Evolutionary conservation across 2,329 filamentous ascomycete species (phyloP).

Genomic region (Fusarium sp.): DNA sequence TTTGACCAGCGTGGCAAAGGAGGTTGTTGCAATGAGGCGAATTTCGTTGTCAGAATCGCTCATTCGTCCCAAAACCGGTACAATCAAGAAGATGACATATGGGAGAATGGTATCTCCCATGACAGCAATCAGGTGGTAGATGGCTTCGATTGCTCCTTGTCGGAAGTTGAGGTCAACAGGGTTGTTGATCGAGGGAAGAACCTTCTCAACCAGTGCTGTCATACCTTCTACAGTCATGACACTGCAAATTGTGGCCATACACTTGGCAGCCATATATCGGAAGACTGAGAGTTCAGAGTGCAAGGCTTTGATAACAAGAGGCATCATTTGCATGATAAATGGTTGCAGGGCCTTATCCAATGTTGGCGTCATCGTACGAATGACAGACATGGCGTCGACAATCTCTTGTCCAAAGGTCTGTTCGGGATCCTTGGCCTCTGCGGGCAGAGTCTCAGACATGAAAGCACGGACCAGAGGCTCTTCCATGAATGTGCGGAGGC

Average conservation of each 20-base stretch:
- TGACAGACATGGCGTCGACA: conserved; percentile 91
- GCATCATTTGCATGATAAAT: conserved; percentile 86
- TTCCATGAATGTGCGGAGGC: conserved; percentile 84
- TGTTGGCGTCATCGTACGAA: conserved; percentile 93
- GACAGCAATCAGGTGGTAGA: conserved; percentile 97
- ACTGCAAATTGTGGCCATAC: conserved; percentile 96
- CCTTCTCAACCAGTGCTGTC: conserved; percentile 93
- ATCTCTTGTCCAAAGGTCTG: conserved; percentile 88
- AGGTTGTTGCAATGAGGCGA: conserved; percentile 92
- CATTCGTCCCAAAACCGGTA: conserved; percentile 96
- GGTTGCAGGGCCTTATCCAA: conserved; percentile 79
- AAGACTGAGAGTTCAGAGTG: conserved; percentile 92
- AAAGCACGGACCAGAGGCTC: conserved; percentile 82
- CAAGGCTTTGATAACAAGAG: conserved; percentile 86
- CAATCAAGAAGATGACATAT: conserved; percentile 98
- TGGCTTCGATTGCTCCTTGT: conserved; percentile 93
- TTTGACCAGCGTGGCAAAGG: conserved; percentile 96
- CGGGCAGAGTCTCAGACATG: conserved; percentile 74
- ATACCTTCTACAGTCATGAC: conserved; percentile 95
- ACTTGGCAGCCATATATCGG: conserved; percentile 96
- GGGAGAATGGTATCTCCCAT: conserved; percentile 98
- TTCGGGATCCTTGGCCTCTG: conserved; percentile 78
- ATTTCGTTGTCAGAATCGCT: conserved; percentile 98
- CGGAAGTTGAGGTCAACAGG: conserved; percentile 87
- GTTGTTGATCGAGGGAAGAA: conserved; percentile 92